Conservation (phyloP, 225 moss, liverwort and hornwort genomes). For the Bryoerythrophyllum caledonicum region DNA sequence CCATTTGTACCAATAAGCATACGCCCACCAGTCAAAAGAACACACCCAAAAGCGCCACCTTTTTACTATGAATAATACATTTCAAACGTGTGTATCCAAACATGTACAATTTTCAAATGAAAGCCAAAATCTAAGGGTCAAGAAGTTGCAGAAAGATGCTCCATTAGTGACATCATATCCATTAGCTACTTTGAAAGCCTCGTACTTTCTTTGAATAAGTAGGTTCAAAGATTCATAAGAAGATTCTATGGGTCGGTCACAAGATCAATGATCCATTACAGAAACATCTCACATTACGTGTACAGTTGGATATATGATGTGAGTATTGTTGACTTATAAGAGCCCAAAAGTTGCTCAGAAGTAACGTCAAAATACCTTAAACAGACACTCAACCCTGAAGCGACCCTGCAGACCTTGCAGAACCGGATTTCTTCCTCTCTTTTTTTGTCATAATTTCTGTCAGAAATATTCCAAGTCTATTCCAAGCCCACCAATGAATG, state of each 20-base stretch:
- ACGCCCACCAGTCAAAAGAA: not conserved
- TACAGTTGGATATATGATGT: too few species aligned
- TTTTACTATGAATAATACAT: not conserved
- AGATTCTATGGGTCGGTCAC: not conserved
- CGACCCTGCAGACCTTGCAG: too few species aligned
- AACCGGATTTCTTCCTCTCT: too few species aligned
- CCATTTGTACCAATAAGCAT: too few species aligned
- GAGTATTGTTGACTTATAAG: not conserved
- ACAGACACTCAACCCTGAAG: too few species aligned
- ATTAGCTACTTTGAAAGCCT: not conserved
- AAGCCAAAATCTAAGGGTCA: slow-evolving; percentile 5
- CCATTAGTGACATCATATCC: not conserved
- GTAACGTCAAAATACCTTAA: too few species aligned
- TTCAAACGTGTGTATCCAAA: not conserved
- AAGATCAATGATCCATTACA: not conserved
- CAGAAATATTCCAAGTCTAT: too few species aligned
- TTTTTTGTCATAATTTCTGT: too few species aligned
- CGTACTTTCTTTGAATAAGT: too few species aligned
- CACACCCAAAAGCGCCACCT: not conserved
- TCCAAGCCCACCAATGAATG: too few species aligned
- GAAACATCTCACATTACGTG: too few species aligned
- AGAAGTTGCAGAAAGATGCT: slow-evolving; percentile 2
- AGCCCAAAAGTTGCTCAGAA: too few species aligned
- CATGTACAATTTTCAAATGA: not conserved
- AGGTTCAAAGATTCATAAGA: not conserved